Conservation (phyloP, 192 early-diverging fungal genomes). For the Fimicolochytrium jonesii region DNA sequence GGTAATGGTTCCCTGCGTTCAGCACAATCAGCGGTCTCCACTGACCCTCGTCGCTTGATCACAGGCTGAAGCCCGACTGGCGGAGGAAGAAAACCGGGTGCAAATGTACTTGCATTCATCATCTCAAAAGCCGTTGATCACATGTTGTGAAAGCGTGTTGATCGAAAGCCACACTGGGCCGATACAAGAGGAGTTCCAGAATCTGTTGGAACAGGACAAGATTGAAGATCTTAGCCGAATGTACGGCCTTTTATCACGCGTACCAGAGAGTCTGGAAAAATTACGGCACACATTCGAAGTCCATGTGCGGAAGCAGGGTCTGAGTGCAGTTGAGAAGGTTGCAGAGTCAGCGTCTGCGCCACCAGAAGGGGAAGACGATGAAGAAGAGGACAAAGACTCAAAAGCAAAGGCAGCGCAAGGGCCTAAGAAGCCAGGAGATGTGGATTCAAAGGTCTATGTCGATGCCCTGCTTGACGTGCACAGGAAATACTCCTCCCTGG, state of each 20-base stretch:
- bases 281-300: constrained; percentile 71
- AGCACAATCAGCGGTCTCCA: no score
- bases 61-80: constrained; percentile 68
- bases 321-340: constrained; percentile 75
- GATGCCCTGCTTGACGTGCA: constrained; percentile 83
- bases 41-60: no score
- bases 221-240: constrained; percentile 84
- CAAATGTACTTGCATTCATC: constrained; percentile 81
- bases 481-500: constrained; percentile 75
- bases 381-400: constrained; percentile 29
- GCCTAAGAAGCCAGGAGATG: constrained; percentile 20
- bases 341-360: constrained; percentile 42
- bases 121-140: constrained; percentile 73
- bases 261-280: constrained; percentile 78
- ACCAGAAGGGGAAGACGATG: constrained; percentile 29
- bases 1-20: constrained; percentile 30
- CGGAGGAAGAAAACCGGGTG: constrained; percentile 83
- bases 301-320: constrained; percentile 75
- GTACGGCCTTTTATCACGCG: constrained; percentile 74
- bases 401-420: constrained; percentile 26
- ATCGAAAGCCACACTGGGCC: constrained; percentile 78
- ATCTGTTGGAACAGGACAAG: constrained; percentile 81
- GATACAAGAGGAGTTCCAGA: constrained; percentile 88
- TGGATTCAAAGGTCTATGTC: constrained; percentile 82
- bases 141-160: constrained; percentile 78